phyloP scores from a whole-genome alignment of 2,329 filamentous ascomycete genomes.

The Sordariomycetes sp. region DNA sequence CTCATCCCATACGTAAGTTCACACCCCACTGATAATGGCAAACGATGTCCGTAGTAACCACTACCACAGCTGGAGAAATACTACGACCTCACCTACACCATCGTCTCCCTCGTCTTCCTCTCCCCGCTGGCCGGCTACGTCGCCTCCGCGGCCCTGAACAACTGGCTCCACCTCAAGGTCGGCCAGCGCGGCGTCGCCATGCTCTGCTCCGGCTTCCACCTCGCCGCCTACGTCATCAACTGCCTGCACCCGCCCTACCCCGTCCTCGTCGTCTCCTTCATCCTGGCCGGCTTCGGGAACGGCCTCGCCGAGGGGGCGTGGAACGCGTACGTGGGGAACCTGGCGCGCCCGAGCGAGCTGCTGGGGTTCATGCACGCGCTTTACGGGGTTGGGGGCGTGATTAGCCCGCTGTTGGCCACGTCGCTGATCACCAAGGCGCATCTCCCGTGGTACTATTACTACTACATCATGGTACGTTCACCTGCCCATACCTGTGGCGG shows the following conservation, averaged over 20 bases:
- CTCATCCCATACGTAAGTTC: constrained; percentile 4
- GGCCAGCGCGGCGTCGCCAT: constrained; percentile 65
- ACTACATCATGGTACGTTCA: constrained; percentile 41
- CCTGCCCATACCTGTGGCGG: neutral
- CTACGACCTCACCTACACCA: constrained; percentile 49
- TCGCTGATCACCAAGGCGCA: constrained; percentile 55
- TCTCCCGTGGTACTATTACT: constrained; percentile 62
- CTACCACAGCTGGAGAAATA: constrained; percentile 22
- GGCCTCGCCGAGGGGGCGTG: constrained; percentile 53
- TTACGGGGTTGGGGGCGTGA: constrained; percentile 61
- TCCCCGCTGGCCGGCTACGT: constrained; percentile 57
- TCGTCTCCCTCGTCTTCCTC: constrained; percentile 57
- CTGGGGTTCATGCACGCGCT: constrained; percentile 62
- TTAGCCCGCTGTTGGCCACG: constrained; percentile 61
- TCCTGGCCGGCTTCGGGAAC: constrained; percentile 60
- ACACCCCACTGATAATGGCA: neutral
- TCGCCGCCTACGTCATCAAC: constrained; percentile 55
- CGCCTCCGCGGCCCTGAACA: constrained; percentile 52
- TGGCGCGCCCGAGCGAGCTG: constrained; percentile 63
- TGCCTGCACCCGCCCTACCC: constrained; percentile 60
- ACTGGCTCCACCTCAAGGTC: constrained; percentile 48
- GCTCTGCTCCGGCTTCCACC: constrained; percentile 49
- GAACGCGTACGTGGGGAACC: constrained; percentile 56
- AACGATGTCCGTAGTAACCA: neutral
- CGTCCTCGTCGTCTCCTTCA: constrained; percentile 52